Percentiles rank a stretch among this genome's conserved stretches.
Conservation (phyloP, 2,329 filamentous ascomycete genomes). For the Sporothrix brunneoviolacea region DNA sequence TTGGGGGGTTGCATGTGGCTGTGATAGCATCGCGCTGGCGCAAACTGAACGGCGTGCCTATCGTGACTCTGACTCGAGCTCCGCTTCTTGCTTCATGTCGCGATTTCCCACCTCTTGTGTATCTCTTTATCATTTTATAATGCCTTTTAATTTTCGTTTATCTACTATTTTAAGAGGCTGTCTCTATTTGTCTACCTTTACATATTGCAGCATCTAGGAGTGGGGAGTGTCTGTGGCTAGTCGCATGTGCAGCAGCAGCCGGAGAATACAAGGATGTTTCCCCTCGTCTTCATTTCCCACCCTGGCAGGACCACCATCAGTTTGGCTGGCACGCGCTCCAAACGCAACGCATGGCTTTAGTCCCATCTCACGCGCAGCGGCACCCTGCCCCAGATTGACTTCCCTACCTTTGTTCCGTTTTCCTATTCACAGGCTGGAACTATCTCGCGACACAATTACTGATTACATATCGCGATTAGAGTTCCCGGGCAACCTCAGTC, state of each 20-base stretch:
- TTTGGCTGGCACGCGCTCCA: background rate
- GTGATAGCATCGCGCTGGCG: too few relatives aligned
- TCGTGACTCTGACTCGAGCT: too few relatives aligned
- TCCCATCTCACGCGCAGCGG: background rate
- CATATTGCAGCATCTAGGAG: too few relatives aligned
- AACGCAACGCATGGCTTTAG: background rate
- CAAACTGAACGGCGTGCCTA: too few relatives aligned
- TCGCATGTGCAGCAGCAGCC: background rate
- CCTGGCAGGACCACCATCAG: background rate
- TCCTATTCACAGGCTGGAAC: background rate
- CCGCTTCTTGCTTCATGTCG: too few relatives aligned
- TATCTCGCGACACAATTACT: background rate
- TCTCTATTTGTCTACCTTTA: too few relatives aligned
- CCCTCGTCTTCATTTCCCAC: slow-evolving; percentile 6
- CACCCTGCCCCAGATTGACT: background rate
- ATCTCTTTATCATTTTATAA: too few relatives aligned
- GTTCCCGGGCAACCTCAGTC: background rate
- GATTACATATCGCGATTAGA: background rate
- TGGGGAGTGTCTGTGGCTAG: too few relatives aligned
- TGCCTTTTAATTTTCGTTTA: too few relatives aligned
- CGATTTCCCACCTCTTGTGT: too few relatives aligned
- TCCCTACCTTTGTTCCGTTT: background rate
- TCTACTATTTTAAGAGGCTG: too few relatives aligned
- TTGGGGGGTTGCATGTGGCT: too few relatives aligned
- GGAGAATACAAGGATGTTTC: slow-evolving; percentile 9